A percentile compares a stretch with the other conserved stretches of the same genome.
Conservation (phyloP, 2,329 filamentous ascomycete species). For the Epichloe gansuensis region DNA sequence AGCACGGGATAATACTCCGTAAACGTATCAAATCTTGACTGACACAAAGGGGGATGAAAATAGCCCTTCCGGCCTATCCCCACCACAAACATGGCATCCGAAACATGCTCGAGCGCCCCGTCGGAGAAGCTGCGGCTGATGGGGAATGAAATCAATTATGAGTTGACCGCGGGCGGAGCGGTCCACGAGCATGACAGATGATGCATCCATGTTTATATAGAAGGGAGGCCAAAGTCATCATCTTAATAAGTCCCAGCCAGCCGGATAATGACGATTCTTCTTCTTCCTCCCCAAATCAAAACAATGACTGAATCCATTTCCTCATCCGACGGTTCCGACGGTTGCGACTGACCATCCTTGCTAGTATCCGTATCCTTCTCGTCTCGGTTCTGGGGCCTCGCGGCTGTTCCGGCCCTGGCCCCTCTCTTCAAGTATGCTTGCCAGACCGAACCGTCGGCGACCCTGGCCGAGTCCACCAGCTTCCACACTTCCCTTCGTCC, state of each 20-base stretch:
- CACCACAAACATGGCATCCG: too few species aligned
- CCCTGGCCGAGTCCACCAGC: conserved; percentile 26
- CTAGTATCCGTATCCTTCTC: conserved; percentile 12
- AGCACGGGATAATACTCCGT: too few species aligned
- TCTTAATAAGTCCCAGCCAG: background rate
- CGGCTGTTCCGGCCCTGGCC: conserved; percentile 1
- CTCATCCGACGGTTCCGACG: conserved; percentile 7
- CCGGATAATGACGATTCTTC: background rate
- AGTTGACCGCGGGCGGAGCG: conserved; percentile 12
- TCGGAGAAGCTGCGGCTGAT: conserved; percentile 12
- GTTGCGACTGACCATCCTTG: background rate
- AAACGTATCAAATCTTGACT: too few species aligned
- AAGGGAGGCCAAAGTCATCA: background rate
- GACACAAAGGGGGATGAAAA: too few species aligned
- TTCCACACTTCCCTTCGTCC: conserved; percentile 27
- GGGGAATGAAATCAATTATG: conserved; percentile 16
- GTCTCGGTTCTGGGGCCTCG: conserved; percentile 8
- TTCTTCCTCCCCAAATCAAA: conserved; percentile 23
- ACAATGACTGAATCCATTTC: conserved; percentile 28
- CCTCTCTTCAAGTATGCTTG: conserved; percentile 32
- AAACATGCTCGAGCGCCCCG: too few species aligned
- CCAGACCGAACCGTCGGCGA: conserved; percentile 28
- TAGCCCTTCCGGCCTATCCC: too few species aligned
- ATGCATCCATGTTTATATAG: background rate
- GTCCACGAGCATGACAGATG: background rate